Evolutionary conservation across 768 basidiomycete genomes (phyloP), one percentile per base, ranked within the genome.

Genomic region (Austroboletus festivus): DNA sequence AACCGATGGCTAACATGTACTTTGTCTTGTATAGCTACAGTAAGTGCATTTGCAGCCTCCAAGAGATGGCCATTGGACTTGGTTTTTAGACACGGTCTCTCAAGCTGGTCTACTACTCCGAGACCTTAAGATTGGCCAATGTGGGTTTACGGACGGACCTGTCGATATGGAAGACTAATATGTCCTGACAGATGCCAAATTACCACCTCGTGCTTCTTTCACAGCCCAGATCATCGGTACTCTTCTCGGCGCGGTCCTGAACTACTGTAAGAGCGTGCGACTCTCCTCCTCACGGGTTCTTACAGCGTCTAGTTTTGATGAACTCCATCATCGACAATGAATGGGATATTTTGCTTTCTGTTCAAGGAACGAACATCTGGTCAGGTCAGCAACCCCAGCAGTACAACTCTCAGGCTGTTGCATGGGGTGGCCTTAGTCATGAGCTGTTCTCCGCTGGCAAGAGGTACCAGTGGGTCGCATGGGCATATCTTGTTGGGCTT

Each of bases 121-220:
- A 20, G 82, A 84, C 55, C 68, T 83, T 8, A 85, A 83, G 60
- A 75, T 62, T 20, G 57, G 46, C 48, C 65, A 60, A 52, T 63
- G 61, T 59, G 50, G 4, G 48, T 31, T 42, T 39, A 8, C 3
- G 4, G 2, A 19, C 6, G 15, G 23, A 41, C 13, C 3, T 33
- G 3, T 18, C 4, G 28, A 63, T 59, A 71, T 68, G 34, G 15
- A n/a, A 35, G 13, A 18, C 19, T 28, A 73, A 74, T 59, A 11
- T 6, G 4, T n/a, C 22, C 12, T 28, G 1, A 42, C 30, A 66
- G 65, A 68, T 46, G 51, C 75, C 20, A 85, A 85, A 66, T 73
- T 85, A 35, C 80, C 83, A 31, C 83, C 83, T 38, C 79, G 82
- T 9, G 76, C 76, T 28, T 79, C 83, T 3, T 85, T 86, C 63